A percentile compares a stretch with the other conserved stretches of the same genome.
Evolutionary conservation across 129 eudicot genomes (phyloP).

Genomic region (Kitagawia praeruptora): DNA sequence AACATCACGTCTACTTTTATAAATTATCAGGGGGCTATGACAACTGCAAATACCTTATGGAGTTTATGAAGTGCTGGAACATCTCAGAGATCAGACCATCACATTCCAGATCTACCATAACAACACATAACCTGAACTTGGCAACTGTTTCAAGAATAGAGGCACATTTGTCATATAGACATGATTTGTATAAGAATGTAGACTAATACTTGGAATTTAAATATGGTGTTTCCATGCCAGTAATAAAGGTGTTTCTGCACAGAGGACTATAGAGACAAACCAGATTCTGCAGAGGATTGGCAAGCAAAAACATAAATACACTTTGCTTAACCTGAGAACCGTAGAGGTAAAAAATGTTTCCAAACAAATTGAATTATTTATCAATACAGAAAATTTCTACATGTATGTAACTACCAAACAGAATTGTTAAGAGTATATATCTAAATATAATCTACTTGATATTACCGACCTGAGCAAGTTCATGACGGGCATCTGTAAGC

Average conservation of each 20-base stretch:
- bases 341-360: not conserved
- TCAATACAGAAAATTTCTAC: not conserved
- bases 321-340: not conserved
- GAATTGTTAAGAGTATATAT: not conserved
- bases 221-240: not conserved
- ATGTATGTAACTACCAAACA: not conserved
- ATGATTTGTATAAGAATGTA: not conserved
- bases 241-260: not conserved
- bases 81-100: constrained; percentile 58
- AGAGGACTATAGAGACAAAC: not conserved
- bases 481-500: constrained; percentile 84
- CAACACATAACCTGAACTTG: constrained; percentile 72
- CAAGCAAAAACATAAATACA: not conserved
- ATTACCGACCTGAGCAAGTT: constrained; percentile 65
- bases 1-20: no score
- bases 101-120: constrained; percentile 92
- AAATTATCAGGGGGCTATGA: no score
- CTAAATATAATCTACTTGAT: not conserved
- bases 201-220: not conserved
- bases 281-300: not conserved
- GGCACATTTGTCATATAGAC: constrained; percentile 38
- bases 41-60: constrained; percentile 48
- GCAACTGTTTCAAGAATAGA: no score
- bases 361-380: not conserved
- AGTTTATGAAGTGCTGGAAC: constrained; percentile 67